Base-by-base conservation (phyloP, 106 monocot genomes). In the Apostasia ramifera region DNA sequence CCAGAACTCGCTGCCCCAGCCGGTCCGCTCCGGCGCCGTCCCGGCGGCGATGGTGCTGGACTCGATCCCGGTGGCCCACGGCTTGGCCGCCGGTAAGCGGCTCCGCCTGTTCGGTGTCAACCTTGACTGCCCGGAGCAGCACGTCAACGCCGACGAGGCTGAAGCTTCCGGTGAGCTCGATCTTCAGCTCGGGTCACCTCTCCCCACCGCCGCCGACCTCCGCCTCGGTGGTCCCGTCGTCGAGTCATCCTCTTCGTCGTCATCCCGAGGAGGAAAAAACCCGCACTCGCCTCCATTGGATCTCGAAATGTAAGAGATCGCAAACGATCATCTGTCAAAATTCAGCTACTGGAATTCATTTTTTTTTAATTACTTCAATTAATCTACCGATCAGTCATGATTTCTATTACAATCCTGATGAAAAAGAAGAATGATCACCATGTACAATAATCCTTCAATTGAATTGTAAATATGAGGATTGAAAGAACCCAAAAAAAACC, bases 41-140 rank as follows among this genome's bases (percentile, higher is more conserved):
- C 6, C 41, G 15, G 39, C 5, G 15, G 47, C 74, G 1, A 41
- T 50, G 40, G 74, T 74, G 47, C 49, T 74, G 2, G 49, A 47
- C 9, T 58, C 66, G 6, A 40, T 59, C 5, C 74, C 67, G 0
- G 74, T 74, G 56, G 58, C 57, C 44, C 48, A 47, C 6, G 63
- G 44, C 6, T 46, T 0, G 11, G 47, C 57, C 13, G 46, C 45
- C 40, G 8, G 47, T 6, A 72, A 72, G 59, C 49, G 74, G 7
- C 67, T 75, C 1, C 58, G 67, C 10, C 67, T 75, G 8, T 75
- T 75, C 39, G 74, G 74, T 13, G 74, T 75, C n/a, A 68, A 75
- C 51, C 43, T 75, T 1, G 74, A 75, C 46, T 40, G 41, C 40
- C 67, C 9, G 6, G 44, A 8, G 62, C 43, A 4, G 42, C n/a